phyloP scores from a whole-genome alignment of 352 stramenopile species.

The Globisporangium irregulare region DNA sequence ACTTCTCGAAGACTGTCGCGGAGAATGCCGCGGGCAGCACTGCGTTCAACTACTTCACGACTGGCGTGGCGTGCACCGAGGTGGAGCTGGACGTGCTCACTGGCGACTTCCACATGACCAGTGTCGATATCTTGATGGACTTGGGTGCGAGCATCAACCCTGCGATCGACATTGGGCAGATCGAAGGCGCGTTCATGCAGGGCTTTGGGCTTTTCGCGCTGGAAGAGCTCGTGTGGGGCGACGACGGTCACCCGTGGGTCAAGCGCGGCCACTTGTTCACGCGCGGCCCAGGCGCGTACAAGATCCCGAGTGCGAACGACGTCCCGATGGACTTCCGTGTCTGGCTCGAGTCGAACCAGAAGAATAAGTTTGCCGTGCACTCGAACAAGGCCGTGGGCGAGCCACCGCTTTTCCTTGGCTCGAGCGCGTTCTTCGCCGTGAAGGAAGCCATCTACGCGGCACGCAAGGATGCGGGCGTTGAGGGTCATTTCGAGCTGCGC shows the following conservation, averaged over 20 bases:
- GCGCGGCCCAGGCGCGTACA: constrained; percentile 94
- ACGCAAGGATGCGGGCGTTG: constrained; percentile 54
- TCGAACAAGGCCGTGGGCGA: constrained; percentile 96
- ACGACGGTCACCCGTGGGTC: constrained; percentile 93
- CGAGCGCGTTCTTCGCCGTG: constrained; percentile 94
- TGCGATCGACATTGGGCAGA: constrained; percentile 97
- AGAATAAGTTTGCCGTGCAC: constrained; percentile 95
- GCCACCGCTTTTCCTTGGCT: constrained; percentile 94
- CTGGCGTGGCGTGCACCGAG: constrained; percentile 89
- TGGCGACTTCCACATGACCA: constrained; percentile 88
- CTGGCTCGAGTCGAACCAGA: constrained; percentile 89
- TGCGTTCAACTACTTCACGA: constrained; percentile 97
- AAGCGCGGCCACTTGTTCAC: constrained; percentile 92
- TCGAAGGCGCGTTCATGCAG: constrained; percentile 97
- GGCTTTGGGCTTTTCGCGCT: constrained; percentile 94
- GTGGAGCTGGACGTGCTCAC: constrained; percentile 96
- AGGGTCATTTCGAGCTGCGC: constrained; percentile 69
- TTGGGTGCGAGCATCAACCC: constrained; percentile 95
- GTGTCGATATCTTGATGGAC: constrained; percentile 89
- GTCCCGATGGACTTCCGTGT: constrained; percentile 94
- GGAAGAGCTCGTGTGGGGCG: constrained; percentile 94
- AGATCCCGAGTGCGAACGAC: constrained; percentile 97
- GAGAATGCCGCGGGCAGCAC: constrained; percentile 90
- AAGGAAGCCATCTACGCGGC: constrained; percentile 93
- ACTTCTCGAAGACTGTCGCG: constrained; percentile 85